Percentiles rank a stretch among this genome's conserved stretches.
phyloP scores from a whole-genome alignment of 2,329 filamentous ascomycete genomes.

The Leptographium procerum region DNA sequence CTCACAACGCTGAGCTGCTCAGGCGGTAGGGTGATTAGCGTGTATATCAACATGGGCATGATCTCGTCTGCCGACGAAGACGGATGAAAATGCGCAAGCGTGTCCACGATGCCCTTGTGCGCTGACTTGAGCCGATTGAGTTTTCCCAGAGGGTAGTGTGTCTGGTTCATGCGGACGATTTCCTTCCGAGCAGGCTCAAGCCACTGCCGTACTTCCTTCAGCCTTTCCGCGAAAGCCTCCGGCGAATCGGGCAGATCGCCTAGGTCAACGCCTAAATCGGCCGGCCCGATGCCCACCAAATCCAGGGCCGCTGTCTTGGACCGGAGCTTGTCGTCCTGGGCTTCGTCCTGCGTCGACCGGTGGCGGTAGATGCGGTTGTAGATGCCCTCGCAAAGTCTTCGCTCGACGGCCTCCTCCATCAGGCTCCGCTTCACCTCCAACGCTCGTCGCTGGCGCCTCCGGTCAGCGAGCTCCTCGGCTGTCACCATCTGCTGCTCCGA shows the following conservation, averaged over 20 bases:
- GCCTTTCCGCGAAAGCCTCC: slow-evolving; percentile 46
- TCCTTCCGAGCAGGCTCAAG: slow-evolving; percentile 61
- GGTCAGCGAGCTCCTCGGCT: slow-evolving; percentile 67
- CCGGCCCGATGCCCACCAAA: slow-evolving; percentile 81
- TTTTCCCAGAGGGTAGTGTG: slow-evolving; percentile 82
- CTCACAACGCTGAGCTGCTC: slow-evolving; percentile 83
- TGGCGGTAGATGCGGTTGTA: slow-evolving; percentile 89
- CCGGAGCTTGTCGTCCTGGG: slow-evolving; percentile 83
- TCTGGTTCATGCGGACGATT: slow-evolving; percentile 72
- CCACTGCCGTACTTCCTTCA: slow-evolving; percentile 59
- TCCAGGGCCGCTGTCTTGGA: slow-evolving; percentile 86
- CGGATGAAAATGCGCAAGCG: slow-evolving; percentile 53
- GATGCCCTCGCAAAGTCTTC: slow-evolving; percentile 70
- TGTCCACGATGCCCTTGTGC: slow-evolving; percentile 92
- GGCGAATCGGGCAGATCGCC: slow-evolving; percentile 41
- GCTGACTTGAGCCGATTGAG: slow-evolving; percentile 77
- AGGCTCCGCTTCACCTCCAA: slow-evolving; percentile 66
- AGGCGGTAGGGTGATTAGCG: slow-evolving; percentile 79
- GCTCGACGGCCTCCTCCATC: slow-evolving; percentile 85
- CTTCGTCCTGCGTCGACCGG: slow-evolving; percentile 83
- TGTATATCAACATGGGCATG: slow-evolving; percentile 91
- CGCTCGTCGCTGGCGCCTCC: slow-evolving; percentile 64
- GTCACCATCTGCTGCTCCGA: slow-evolving; percentile 79
- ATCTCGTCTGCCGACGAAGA: slow-evolving; percentile 95
- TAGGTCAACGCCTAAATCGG: slow-evolving; percentile 71